Base-by-base conservation (phyloP, 2,329 filamentous ascomycete species). In the Pseudogymnoascus pannorum region DNA sequence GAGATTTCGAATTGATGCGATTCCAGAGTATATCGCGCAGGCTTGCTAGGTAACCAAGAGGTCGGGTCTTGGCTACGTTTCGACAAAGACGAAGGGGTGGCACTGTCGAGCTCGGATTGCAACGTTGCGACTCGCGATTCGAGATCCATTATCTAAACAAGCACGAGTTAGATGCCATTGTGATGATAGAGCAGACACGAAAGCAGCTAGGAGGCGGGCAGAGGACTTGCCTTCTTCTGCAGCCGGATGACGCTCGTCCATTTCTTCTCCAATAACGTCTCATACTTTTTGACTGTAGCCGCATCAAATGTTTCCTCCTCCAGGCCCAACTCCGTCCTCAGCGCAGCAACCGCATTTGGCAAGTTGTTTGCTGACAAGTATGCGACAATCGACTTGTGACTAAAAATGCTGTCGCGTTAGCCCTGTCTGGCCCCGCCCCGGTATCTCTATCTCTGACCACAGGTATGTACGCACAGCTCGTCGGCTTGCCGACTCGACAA, bases 231-330 rank as follows among this genome's bases (percentile, higher is more conserved):
- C 87, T 94, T 96, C 76, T 95, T 96, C 76, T 96, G 92, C 74
- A 96, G 75, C 63, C 92, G 83, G 68, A 96, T 91, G 24, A 96
- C 88, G 68, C 89, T 92, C 20, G 92, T 96, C 92, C 92, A 96
- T 79, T 96, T 96, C 82, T 95, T 96, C 79, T 96, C 92, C 65
- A 96, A 76, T 35, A 96, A 76, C 1, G 89, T 89, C 75, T 95
- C 91, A 75, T 96, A 96, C 75, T 94, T 95, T 78, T 95, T 95
- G 58, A 87, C 81, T 16, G 89, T 95, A 20, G 82, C 81, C 65
- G 88, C 79, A 70, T 95, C 90, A 68, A 93, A 91, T 29, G 76
- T 76, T 35, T 75, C 78, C 66, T 89, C 84, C 58, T 84, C 81
- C 2, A 95, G 80, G 61, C 81, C 79, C 14, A 88, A 77, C 73